Percentiles rank a stretch among this genome's conserved stretches.
phyloP scores from a whole-genome alignment of 257 asterid species.

The Solanum peruvianum region DNA sequence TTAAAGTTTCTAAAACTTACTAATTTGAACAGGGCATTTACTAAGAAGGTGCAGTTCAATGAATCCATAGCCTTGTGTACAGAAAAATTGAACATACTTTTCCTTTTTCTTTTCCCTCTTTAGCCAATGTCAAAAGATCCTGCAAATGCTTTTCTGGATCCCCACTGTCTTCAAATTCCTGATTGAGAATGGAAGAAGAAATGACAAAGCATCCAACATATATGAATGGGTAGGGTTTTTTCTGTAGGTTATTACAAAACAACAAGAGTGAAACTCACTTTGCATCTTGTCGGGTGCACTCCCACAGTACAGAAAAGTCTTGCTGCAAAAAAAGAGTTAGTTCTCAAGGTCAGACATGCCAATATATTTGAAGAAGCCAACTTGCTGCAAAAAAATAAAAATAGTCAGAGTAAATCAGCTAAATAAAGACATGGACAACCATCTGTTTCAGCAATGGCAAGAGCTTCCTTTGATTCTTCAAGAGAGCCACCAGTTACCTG shows the following conservation, averaged over 20 bases:
- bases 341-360: background rate
- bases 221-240: background rate
- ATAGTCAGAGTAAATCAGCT: background rate
- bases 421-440: constrained; percentile 30
- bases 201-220: background rate
- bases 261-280: constrained; percentile 30
- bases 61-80: background rate
- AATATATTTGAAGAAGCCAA: background rate
- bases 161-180: constrained; percentile 95
- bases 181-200: constrained; percentile 6
- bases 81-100: constrained; percentile 39
- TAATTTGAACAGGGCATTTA: background rate
- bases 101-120: constrained; percentile 87
- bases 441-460: constrained; percentile 92
- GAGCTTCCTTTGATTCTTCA: constrained; percentile 88
- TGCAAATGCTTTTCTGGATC: constrained; percentile 73
- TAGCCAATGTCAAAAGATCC: constrained; percentile 70
- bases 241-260: background rate
- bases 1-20: background rate
- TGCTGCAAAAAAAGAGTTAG: constrained; percentile 32
- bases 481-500: constrained; percentile 97
- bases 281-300: constrained; percentile 99
- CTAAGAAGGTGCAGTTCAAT: background rate
- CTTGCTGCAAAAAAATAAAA: background rate
- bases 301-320: constrained; percentile 97